Evolutionary conservation across 148 eudicot species (phyloP), one percentile per base, ranked within the genome.

Genomic region (Simmondsia chinensis): DNA sequence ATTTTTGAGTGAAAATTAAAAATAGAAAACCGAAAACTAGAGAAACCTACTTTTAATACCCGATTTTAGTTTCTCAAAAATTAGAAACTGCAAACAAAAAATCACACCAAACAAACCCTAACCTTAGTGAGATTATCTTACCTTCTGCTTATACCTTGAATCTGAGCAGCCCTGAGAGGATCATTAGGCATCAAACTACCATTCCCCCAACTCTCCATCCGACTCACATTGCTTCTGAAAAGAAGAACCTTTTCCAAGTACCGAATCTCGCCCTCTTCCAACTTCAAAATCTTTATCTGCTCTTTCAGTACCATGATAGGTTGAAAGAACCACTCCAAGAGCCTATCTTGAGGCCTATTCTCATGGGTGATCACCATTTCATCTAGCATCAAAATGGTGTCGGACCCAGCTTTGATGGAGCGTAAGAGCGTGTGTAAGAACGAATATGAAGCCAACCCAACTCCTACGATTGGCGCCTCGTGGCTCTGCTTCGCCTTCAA

Each of bases 101-200:
- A 9, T n/a, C 46, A 23, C 16, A 2, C 19, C 24, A 4, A 2
- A 18, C 28, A 39, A n/a, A n/a, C n/a, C n/a, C 11, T 39, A 39
- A 39, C 3, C 2, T 24, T 11, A 59, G 10, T 8, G 33, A 19
- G 6, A 5, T 20, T 11, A 8, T n/a, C 21, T 23, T 75, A 91
- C 99, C 95, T 82, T 73, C 99, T 69, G 56, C 79, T 66, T 10
- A 91, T 85, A 20, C 99, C 99, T 53, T 85, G 83, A 35, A 91
- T 68, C 43, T 79, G 99, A 61, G 99, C 95, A 32, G 86, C 72
- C 50, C 81, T 65, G 28, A 85, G 54, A 38, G 89, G 61, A 56
- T 86, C 86, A 17, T 59, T 66, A 36, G 95, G 83, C 1, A 68
- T 50, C 32, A 66, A 47, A 43, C 81, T 66, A 6, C 75, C 94